Evolutionary conservation across 768 basidiomycete species (phyloP).

Genomic region (Lactarius vividus): DNA sequence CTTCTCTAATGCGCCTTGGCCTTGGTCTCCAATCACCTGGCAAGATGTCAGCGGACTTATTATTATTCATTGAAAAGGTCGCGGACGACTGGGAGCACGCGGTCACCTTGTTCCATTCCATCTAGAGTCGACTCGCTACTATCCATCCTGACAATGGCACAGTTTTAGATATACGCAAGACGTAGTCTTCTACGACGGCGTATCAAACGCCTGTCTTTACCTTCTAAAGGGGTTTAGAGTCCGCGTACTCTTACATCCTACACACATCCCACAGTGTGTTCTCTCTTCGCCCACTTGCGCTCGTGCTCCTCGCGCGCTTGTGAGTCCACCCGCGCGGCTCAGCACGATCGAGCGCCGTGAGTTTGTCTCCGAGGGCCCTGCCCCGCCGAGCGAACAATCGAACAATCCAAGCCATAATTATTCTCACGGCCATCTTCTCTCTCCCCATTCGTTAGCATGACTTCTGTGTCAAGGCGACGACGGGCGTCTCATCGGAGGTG

Average conservation of each 20-base stretch:
- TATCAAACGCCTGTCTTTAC: no score
- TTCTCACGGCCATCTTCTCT: no score
- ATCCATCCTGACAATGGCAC: background rate
- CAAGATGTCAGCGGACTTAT: background rate
- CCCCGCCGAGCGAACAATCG: background rate
- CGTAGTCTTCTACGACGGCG: no score
- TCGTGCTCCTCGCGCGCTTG: background rate
- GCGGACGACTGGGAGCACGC: background rate
- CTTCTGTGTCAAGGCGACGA: no score
- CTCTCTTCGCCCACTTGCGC: background rate
- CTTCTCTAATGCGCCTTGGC: background rate
- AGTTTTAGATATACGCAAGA: no score
- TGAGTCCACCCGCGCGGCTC: background rate
- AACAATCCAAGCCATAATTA: no score
- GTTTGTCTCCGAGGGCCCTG: background rate
- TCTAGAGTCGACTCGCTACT: background rate
- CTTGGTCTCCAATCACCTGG: background rate
- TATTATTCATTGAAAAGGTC: background rate
- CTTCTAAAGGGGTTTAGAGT: no score
- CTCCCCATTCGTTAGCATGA: no score
- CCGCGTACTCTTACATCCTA: background rate
- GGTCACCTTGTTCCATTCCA: background rate
- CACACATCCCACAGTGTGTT: background rate
- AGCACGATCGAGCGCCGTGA: constrained; percentile 1
- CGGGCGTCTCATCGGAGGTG: no score